Evolutionary conservation across 371 early-diverging fungal species (phyloP), one percentile per base, ranked within the genome.

Genomic region (Mucor piriformis): DNA sequence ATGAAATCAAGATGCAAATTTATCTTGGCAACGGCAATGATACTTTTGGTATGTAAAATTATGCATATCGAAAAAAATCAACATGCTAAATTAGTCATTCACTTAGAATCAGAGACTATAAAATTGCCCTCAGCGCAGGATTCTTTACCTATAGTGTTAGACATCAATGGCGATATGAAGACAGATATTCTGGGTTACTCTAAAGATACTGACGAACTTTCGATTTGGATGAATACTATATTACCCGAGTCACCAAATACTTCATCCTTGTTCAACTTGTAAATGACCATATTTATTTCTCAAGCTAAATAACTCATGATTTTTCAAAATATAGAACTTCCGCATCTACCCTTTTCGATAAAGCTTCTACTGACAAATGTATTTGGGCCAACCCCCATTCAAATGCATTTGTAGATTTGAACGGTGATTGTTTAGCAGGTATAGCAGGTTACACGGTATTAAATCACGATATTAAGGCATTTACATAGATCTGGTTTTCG

Each of bases 371-470:
- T 3, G 61, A 68, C 13, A 64, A 79, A 25, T 96, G 97, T 72
- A 70, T 57, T 27, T 83, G 91, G 37, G 69, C 90, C 10, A 67
- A 83, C 53, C 92, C 92, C 5, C 94, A 96, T 67, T 93, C 93
- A 0, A 94, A 89, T 68, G 95, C 94, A 1, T 95, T 95, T 74
- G 69, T 95, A 0, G 97, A 96, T 70, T 62, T 96, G 23, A 79
- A 96, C 64, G 96, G 96, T 24, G 97, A 96, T 75, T 96, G 97
- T 66, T 66, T 89, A 47, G 86, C 95, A 34, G 87, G 87, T 83
- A 71, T 43, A 33, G 5, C n/a, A 42, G 18, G 1, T 6, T 18
- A 13, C 5, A 47, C 15, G 2, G 48, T 33, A 7, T 37, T 37
- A 4, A 15, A 38, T 38, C 15, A 13, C 15, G n/a, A 1, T 38